A percentile compares a stretch with the other conserved stretches of the same genome.
These are phyloP conservation scores for Dryas drummondii DNA, from an alignment of 306 rosid species.

Conservation along the genomic window DNA sequence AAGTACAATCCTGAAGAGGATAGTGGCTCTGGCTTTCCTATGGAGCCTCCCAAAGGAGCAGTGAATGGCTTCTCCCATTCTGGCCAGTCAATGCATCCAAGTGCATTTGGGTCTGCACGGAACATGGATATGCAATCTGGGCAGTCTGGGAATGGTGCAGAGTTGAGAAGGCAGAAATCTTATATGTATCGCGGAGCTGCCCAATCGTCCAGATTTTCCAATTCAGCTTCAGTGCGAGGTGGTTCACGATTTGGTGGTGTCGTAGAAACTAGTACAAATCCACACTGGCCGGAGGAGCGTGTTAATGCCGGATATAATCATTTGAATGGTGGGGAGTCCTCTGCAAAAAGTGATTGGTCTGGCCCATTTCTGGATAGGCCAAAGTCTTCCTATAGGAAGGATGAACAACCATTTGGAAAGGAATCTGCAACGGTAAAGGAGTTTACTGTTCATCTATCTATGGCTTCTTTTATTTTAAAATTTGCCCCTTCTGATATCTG, in stretches of 20 bases:
- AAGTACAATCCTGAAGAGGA: constrained; percentile 51
- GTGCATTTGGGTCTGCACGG: constrained; percentile 48
- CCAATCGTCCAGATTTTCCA: constrained; percentile 60
- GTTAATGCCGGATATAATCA: constrained; percentile 41
- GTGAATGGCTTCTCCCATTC: constrained; percentile 40
- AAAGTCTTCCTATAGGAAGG: constrained; percentile 46
- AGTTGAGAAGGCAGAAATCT: constrained; percentile 49
- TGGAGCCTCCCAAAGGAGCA: constrained; percentile 45
- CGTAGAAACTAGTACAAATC: constrained; percentile 41
- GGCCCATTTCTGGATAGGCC: constrained; percentile 46
- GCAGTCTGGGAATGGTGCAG: constrained; percentile 23
- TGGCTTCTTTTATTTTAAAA: background rate
- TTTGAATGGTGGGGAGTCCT: constrained; percentile 39
- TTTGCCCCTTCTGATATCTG: background rate
- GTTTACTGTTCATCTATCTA: background rate
- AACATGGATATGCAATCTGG: constrained; percentile 32
- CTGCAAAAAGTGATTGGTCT: constrained; percentile 42
- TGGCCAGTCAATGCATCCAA: constrained; percentile 49
- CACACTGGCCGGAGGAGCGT: constrained; percentile 57
- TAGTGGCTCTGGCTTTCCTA: constrained; percentile 45
- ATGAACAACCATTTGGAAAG: constrained; percentile 42
- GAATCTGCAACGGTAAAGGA: constrained; percentile 52
- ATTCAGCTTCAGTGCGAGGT: constrained; percentile 53
- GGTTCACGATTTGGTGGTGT: constrained; percentile 44
- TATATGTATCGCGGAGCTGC: constrained; percentile 32